These are phyloP conservation scores for Fraxinus quadrangulata DNA, from an alignment of 257 asterid genomes.

Conservation along the genomic window DNA sequence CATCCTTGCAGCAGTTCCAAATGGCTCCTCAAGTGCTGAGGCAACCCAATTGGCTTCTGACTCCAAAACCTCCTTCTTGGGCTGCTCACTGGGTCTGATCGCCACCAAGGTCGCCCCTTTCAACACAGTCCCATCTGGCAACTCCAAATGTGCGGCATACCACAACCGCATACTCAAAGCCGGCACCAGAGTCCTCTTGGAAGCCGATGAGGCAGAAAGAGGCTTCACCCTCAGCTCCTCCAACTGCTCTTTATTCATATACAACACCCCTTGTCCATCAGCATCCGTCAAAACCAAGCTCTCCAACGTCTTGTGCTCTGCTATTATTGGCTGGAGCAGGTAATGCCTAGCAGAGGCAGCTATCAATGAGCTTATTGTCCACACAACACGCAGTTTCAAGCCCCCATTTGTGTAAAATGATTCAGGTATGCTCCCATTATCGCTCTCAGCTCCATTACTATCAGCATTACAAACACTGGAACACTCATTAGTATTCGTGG, in stretches of 20 bases:
- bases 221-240: too few relatives aligned
- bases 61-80: slow-evolving; percentile 9
- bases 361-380: too few relatives aligned
- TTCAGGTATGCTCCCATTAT: slow-evolving; percentile 28
- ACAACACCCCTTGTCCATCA: too few relatives aligned
- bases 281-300: too few relatives aligned
- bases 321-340: too few relatives aligned
- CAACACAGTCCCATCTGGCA: slow-evolving; percentile 28
- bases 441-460: neutral
- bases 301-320: too few relatives aligned
- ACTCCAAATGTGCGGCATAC: slow-evolving; percentile 22
- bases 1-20: slow-evolving; percentile 27
- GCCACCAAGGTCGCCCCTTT: slow-evolving; percentile 29
- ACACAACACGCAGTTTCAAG: slow-evolving; percentile 25
- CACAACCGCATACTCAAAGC: slow-evolving; percentile 15
- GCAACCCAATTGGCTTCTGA: slow-evolving; percentile 27
- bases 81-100: slow-evolving; percentile 28
- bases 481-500: neutral
- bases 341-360: too few relatives aligned
- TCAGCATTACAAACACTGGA: neutral
- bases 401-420: slow-evolving; percentile 30
- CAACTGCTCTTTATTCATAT: too few relatives aligned
- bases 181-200: neutral
- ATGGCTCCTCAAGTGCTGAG: slow-evolving; percentile 25
- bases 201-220: neutral